Conservation (phyloP, 1,139 yeast species). For the Protomyces pachydermus region DNA sequence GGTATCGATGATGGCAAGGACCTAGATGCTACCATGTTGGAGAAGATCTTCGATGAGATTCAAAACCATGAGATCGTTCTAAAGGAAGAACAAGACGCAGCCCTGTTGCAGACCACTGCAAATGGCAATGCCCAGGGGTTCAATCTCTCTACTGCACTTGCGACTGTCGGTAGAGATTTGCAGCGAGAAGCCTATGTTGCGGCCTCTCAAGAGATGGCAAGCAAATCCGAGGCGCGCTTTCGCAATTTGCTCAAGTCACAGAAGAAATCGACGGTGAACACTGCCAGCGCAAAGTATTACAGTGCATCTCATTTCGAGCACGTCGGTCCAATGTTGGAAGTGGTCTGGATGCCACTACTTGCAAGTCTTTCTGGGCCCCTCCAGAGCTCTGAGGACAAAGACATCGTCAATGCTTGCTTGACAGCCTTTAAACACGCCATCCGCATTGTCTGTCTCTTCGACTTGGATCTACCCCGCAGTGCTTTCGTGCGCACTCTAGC, state of each 20-base stretch:
- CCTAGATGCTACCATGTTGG: slow-evolving; percentile 67
- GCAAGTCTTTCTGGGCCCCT: slow-evolving; percentile 94
- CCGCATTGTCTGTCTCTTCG: slow-evolving; percentile 78
- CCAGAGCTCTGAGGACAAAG: slow-evolving; percentile 78
- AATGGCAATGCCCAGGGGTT: slow-evolving; percentile 39
- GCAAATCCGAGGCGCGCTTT: slow-evolving; percentile 78
- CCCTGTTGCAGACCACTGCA: slow-evolving; percentile 46
- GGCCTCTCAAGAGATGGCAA: slow-evolving; percentile 87
- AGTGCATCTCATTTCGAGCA: slow-evolving; percentile 81
- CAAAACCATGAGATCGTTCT: slow-evolving; percentile 77
- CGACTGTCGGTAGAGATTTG: slow-evolving; percentile 60
- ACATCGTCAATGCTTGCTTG: slow-evolving; percentile 63
- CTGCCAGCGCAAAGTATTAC: slow-evolving; percentile 42
- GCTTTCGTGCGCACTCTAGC: slow-evolving; percentile 87
- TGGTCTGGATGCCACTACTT: slow-evolving; percentile 91
- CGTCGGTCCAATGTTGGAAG: slow-evolving; percentile 88
- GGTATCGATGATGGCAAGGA: slow-evolving; percentile 94
- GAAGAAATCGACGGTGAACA: slow-evolving; percentile 37
- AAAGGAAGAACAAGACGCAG: slow-evolving; percentile 75
- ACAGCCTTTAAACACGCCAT: slow-evolving; percentile 83
- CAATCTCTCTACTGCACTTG: slow-evolving; percentile 55
- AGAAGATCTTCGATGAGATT: slow-evolving; percentile 69
- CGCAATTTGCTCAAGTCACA: slow-evolving; percentile 58
- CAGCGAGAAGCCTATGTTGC: slow-evolving; percentile 83
- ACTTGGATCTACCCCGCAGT: slow-evolving; percentile 74